A percentile compares a stretch with the other conserved stretches of the same genome.
These are phyloP conservation scores for Rutstroemia sydowiana DNA, from an alignment of 2,329 filamentous ascomycete species.

Conservation along the genomic window DNA sequence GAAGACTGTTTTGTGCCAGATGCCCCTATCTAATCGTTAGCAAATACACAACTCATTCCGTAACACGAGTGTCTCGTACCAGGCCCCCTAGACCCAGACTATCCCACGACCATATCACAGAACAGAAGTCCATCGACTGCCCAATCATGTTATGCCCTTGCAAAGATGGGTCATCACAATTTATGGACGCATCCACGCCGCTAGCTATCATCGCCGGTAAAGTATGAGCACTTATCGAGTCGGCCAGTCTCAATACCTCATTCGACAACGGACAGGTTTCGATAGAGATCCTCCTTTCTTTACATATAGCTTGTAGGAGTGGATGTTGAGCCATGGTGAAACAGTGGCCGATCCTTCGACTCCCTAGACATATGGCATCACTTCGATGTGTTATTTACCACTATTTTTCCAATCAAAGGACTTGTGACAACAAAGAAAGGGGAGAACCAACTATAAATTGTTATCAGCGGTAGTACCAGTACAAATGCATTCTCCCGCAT, in stretches of 20 bases:
- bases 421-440: not conserved
- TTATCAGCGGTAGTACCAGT: constrained; percentile 63
- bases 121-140: no score
- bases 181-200: constrained; percentile 62
- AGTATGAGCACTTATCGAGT: constrained; percentile 66
- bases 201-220: constrained; percentile 74
- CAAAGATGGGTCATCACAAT: not conserved
- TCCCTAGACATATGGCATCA: constrained; percentile 76
- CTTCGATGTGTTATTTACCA: no score
- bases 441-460: constrained; percentile 40
- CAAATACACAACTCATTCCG: no score
- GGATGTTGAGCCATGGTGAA: constrained; percentile 86
- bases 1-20: constrained; percentile 87
- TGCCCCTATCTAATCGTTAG: constrained; percentile 30
- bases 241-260: constrained; percentile 72
- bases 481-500: constrained; percentile 80
- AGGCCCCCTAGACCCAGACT: no score
- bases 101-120: no score
- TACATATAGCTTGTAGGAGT: constrained; percentile 74
- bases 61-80: no score
- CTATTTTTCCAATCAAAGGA: no score
- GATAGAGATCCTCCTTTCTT: constrained; percentile 74
- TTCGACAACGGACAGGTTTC: constrained; percentile 87
- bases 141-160: not conserved
- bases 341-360: constrained; percentile 77